Evolutionary conservation across 148 eudicot species (phyloP).

Genomic region (Diospyros kaki): DNA sequence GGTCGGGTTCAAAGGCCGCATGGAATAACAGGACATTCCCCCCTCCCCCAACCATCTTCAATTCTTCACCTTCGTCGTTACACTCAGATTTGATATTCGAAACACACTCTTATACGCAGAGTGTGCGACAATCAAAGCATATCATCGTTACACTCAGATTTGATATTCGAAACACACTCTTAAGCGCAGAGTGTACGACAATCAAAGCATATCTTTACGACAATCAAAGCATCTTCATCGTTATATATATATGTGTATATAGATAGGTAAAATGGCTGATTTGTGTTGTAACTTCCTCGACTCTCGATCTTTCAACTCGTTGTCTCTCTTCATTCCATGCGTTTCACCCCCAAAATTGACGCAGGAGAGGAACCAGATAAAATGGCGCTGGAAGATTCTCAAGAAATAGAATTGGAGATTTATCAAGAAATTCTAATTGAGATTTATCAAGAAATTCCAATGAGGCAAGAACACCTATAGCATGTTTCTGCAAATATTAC

Average conservation of each 20-base stretch:
- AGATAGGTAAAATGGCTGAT: conserved; percentile 21
- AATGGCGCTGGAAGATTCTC: conserved; percentile 3
- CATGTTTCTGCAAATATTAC: neutral
- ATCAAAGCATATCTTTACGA: neutral
- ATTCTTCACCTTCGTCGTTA: neutral
- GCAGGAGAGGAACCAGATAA: conserved; percentile 5
- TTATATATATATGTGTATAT: neutral
- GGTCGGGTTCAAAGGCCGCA: too few species aligned
- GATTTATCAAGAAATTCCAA: too few species aligned
- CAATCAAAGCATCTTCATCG: too few species aligned
- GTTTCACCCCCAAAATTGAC: conserved; percentile 4
- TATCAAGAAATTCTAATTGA: conserved; percentile 5
- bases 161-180: conserved; percentile 1
- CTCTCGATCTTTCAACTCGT: conserved; percentile 14
- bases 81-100: conserved; percentile 3
- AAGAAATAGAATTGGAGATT: conserved; percentile 14
- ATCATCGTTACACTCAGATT: neutral
- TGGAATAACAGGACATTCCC: too few species aligned
- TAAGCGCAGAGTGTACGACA: neutral
- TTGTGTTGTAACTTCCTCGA: conserved; percentile 13
- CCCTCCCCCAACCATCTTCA: too few species aligned
- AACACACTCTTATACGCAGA: neutral
- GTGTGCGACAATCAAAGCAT: conserved; percentile 8
- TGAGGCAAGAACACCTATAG: neutral
- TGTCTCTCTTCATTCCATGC: conserved; percentile 22